Percentiles rank a stretch among this genome's conserved stretches.
Conservation (phyloP, 768 basidiomycete species). For the Tricholoma hemisulphureum region DNA sequence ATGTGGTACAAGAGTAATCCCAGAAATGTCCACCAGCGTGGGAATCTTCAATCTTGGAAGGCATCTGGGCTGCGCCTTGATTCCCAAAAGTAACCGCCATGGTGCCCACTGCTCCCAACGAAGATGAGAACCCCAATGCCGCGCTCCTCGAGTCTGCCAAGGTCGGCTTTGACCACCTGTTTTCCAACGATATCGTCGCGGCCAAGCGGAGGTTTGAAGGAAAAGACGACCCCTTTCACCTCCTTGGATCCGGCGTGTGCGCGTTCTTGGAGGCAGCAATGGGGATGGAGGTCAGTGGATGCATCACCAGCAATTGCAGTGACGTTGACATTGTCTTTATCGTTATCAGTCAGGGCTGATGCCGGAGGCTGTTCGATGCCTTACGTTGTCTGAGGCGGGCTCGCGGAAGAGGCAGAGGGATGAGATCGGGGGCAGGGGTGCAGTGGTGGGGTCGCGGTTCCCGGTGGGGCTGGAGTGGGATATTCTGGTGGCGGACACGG, state of each 20-base stretch:
- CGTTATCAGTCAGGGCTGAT: constrained; percentile 52
- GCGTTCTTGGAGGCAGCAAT: constrained; percentile 76
- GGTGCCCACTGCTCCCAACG: neutral
- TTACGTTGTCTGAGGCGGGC: constrained; percentile 59
- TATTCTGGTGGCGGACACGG: constrained; percentile 68
- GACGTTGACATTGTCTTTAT: neutral
- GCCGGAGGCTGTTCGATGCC: constrained; percentile 56
- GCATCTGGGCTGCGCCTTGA: too few species aligned
- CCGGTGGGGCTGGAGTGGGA: constrained; percentile 73
- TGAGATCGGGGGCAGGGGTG: neutral
- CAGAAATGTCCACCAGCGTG: too few species aligned
- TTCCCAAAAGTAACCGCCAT: too few species aligned
- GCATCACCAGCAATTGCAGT: neutral
- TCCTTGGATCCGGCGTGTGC: constrained; percentile 68
- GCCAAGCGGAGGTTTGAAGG: constrained; percentile 52
- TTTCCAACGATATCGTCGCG: constrained; percentile 60
- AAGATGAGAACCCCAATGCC: neutral
- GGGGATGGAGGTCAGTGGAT: constrained; percentile 66
- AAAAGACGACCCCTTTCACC: constrained; percentile 65
- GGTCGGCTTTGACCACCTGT: constrained; percentile 65
- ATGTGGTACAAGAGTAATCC: too few species aligned
- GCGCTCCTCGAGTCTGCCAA: constrained; percentile 36
- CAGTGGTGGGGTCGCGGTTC: constrained; percentile 44
- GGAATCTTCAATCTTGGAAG: too few species aligned
- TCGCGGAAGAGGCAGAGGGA: constrained; percentile 49